A percentile compares a stretch with the other conserved stretches of the same genome.
These are phyloP conservation scores for Phytopythium cucurbitacearum DNA, from an alignment of 352 stramenopile genomes.

Conservation along the genomic window DNA sequence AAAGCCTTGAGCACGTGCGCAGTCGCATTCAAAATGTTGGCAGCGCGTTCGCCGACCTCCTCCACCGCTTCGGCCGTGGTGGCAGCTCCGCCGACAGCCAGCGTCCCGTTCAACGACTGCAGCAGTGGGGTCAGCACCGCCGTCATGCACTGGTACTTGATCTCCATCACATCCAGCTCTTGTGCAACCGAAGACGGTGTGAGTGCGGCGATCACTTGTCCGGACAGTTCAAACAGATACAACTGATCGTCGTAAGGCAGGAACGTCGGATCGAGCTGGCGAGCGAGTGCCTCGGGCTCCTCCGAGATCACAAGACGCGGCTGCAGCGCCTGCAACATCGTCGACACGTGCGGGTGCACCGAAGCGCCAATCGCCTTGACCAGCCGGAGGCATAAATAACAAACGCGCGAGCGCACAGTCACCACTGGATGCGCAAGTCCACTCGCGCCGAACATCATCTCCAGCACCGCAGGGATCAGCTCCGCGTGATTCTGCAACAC, in stretches of 20 bases:
- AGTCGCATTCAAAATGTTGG: slow-evolving; percentile 69
- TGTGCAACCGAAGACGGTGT: slow-evolving; percentile 11
- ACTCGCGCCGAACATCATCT: slow-evolving; percentile 76
- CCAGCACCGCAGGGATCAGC: slow-evolving; percentile 62
- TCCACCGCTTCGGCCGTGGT: slow-evolving; percentile 21
- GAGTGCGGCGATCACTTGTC: slow-evolving; percentile 76
- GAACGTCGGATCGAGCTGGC: slow-evolving; percentile 40
- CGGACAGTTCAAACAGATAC: slow-evolving; percentile 84
- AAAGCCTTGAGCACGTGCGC: slow-evolving; percentile 83
- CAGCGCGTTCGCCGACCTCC: slow-evolving; percentile 49
- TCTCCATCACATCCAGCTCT: slow-evolving; percentile 35
- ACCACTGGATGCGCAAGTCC: slow-evolving; percentile 60
- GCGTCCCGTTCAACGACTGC: slow-evolving; percentile 50
- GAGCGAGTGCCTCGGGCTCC: slow-evolving; percentile 28
- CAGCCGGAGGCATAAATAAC: slow-evolving; percentile 78
- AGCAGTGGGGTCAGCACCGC: slow-evolving; percentile 70
- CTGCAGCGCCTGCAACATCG: slow-evolving; percentile 60
- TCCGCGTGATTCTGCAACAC: slow-evolving; percentile 65
- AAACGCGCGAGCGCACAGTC: slow-evolving; percentile 74
- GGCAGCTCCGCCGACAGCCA: slow-evolving; percentile 26
- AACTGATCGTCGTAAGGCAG: slow-evolving; percentile 74
- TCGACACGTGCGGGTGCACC: slow-evolving; percentile 73
- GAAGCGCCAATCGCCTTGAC: slow-evolving; percentile 68
- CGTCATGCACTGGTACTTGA: slow-evolving; percentile 77
- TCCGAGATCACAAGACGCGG: slow-evolving; percentile 55